Conservation (phyloP, 2,329 filamentous ascomycete genomes). For the Trichophyton mentagrophytes region DNA sequence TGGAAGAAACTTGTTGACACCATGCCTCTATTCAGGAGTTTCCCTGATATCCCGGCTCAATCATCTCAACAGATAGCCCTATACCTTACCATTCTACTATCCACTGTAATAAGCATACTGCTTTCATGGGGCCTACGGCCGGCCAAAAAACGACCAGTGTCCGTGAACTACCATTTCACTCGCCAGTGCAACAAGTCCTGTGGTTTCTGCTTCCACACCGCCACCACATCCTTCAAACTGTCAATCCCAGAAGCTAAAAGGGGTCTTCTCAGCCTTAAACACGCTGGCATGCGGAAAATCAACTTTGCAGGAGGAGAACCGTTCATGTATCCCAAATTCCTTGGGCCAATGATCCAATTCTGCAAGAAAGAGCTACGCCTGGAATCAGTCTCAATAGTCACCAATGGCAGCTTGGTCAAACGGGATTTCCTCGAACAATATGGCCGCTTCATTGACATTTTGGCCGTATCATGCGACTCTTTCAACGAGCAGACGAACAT, state of each 20-base stretch:
- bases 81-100: background rate
- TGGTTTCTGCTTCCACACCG: slow-evolving; percentile 47
- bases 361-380: slow-evolving; percentile 39
- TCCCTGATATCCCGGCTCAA: background rate
- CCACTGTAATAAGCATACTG: background rate
- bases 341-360: slow-evolving; percentile 35
- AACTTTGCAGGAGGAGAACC: slow-evolving; percentile 46
- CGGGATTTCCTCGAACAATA: slow-evolving; percentile 33
- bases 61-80: background rate
- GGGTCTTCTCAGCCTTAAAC: slow-evolving; percentile 35
- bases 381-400: slow-evolving; percentile 43
- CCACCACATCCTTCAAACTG: slow-evolving; percentile 35
- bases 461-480: slow-evolving; percentile 45
- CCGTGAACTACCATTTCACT: slow-evolving; percentile 38
- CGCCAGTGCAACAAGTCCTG: slow-evolving; percentile 40
- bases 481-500: slow-evolving; percentile 41
- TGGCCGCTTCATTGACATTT: slow-evolving; percentile 38
- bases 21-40: background rate
- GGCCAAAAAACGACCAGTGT: slow-evolving; percentile 17
- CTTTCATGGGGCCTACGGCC: background rate
- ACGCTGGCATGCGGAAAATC: slow-evolving; percentile 43
- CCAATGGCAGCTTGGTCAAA: slow-evolving; percentile 40
- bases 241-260: slow-evolving; percentile 31
- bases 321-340: slow-evolving; percentile 37
- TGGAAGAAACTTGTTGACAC: background rate